Percentiles rank a stretch among this genome's conserved stretches.
Conservation (phyloP, 192 early-diverging fungal species). For the Backusella westeae region DNA sequence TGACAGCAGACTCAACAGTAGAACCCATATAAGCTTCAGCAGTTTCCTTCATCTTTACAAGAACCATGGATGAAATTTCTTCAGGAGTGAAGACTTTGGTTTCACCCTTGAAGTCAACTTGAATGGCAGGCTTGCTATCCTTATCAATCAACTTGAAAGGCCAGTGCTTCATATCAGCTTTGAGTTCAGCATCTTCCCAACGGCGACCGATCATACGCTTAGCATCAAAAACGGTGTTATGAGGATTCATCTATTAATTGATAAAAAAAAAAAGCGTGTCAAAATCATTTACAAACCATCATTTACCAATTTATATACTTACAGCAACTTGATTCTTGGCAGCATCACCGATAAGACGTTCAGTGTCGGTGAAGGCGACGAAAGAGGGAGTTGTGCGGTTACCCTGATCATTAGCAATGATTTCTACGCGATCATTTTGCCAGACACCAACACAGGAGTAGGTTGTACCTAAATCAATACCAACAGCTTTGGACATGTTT, state of each 20-base stretch:
- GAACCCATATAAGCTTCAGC: constrained; percentile 81
- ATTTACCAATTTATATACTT: constrained; percentile 8
- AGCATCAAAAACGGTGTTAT: constrained; percentile 97
- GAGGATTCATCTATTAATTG: constrained; percentile 78
- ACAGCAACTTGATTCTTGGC: constrained; percentile 95
- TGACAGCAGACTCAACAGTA: constrained; percentile 82
- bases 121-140: constrained; percentile 84
- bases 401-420: constrained; percentile 98
- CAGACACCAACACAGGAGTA: constrained; percentile 87
- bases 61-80: constrained; percentile 94
- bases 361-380: constrained; percentile 92
- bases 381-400: constrained; percentile 98
- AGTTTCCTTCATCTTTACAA: constrained; percentile 99
- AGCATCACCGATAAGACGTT: constrained; percentile 98
- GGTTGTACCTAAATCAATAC: constrained; percentile 98
- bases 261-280: neutral
- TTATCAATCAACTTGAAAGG: constrained; percentile 89
- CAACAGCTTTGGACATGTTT: constrained; percentile 62
- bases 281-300: neutral
- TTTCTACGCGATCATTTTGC: constrained; percentile 74
- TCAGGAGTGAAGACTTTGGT: constrained; percentile 93
- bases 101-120: constrained; percentile 95
- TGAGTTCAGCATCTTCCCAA: constrained; percentile 86
- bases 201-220: constrained; percentile 97
- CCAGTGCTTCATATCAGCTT: constrained; percentile 99